Evolutionary conservation across 2,329 filamentous ascomycete species (phyloP).

Genomic region (Akanthomyces uredinophilus): DNA sequence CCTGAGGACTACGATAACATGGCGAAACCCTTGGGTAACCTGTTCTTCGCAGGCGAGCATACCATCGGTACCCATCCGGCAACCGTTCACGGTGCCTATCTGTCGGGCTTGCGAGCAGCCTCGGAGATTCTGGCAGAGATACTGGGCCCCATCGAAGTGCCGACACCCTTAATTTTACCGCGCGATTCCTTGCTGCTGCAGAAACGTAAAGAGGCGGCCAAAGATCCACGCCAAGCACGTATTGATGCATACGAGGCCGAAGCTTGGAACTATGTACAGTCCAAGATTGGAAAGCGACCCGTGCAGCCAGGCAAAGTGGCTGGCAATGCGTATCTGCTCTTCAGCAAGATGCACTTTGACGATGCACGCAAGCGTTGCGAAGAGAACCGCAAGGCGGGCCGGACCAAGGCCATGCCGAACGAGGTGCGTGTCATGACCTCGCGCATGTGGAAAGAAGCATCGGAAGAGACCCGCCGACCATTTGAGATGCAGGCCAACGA

Average conservation of each 20-base stretch:
- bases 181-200: conserved; percentile 47
- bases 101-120: conserved; percentile 86
- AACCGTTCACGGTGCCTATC: conserved; percentile 92
- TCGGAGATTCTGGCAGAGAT: conserved; percentile 77
- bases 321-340: conserved; percentile 84
- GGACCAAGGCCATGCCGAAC: conserved; percentile 63
- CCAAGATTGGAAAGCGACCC: conserved; percentile 68
- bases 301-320: conserved; percentile 66
- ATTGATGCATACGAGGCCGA: conserved; percentile 53
- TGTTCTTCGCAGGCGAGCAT: conserved; percentile 94
- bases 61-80: conserved; percentile 94
- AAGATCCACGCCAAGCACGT: conserved; percentile 46
- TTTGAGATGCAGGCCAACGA: conserved; percentile 70
- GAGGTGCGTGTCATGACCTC: conserved; percentile 83
- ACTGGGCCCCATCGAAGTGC: conserved; percentile 74
- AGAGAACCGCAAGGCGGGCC: conserved; percentile 56
- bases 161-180: conserved; percentile 66
- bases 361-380: conserved; percentile 55
- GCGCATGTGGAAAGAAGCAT: conserved; percentile 82
- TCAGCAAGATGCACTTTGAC: conserved; percentile 75
- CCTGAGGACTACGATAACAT: conserved; percentile 90
- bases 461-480: conserved; percentile 65
- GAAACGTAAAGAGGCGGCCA: conserved; percentile 51
- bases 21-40: conserved; percentile 75
- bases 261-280: conserved; percentile 46